Percentiles rank a stretch among this genome's conserved stretches.
Conservation (phyloP, 306 rosid species). For the Acacia confusa region DNA sequence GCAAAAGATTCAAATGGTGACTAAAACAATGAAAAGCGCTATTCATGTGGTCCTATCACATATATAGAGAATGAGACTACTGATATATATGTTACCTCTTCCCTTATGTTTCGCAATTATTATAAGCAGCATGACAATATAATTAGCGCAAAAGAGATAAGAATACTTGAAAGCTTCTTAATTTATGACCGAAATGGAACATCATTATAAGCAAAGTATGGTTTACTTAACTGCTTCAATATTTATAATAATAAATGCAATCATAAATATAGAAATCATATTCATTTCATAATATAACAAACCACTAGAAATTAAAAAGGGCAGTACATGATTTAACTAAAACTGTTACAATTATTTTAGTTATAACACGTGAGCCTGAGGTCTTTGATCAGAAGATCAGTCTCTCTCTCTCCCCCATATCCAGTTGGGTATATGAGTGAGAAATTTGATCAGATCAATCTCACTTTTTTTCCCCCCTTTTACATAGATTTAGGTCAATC, state of each 20-base stretch:
- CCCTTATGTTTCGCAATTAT: not conserved
- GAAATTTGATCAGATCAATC: slow-evolving; percentile 43
- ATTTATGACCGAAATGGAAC: not conserved
- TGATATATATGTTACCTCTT: not conserved
- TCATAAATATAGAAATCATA: slow-evolving; percentile 40
- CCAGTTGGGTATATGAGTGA: slow-evolving; percentile 35
- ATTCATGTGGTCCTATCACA: slow-evolving; percentile 35
- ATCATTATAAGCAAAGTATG: slow-evolving; percentile 21
- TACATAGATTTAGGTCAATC: slow-evolving; percentile 40
- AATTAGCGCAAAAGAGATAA: not conserved
- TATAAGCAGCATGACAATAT: not conserved
- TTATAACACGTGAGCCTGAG: slow-evolving; percentile 32
- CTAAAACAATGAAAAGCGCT: slow-evolving; percentile 19
- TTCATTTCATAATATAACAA: slow-evolving; percentile 22
- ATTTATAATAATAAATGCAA: slow-evolving; percentile 37
- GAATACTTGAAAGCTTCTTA: not conserved
- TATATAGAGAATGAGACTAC: not conserved
- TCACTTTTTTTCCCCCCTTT: slow-evolving; percentile 34
- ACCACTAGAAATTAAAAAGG: slow-evolving; percentile 17
- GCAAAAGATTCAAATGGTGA: slow-evolving; percentile 29
- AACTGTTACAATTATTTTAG: slow-evolving; percentile 3
- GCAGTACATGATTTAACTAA: slow-evolving; percentile 22
- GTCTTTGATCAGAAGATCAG: slow-evolving; percentile 31
- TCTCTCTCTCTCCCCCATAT: slow-evolving; percentile 7
- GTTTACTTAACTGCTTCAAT: slow-evolving; percentile 32